Conservation (phyloP, 805 yeast genomes). For the Metschnikowia colocasiae region DNA sequence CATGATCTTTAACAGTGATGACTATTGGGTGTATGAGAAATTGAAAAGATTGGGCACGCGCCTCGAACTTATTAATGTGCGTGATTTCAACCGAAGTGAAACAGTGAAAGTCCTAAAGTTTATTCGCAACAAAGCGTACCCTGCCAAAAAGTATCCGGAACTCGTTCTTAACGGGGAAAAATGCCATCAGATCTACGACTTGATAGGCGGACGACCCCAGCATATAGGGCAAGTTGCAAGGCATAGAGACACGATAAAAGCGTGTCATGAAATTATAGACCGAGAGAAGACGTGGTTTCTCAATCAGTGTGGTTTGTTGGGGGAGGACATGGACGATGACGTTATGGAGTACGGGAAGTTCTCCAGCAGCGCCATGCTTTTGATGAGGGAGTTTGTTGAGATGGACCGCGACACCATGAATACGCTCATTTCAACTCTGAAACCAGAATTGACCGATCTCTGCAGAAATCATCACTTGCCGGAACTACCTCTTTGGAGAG, state of each 20-base stretch:
- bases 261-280: conserved; percentile 70
- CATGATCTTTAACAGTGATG: conserved; percentile 74
- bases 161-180: conserved; percentile 30
- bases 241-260: conserved; percentile 51
- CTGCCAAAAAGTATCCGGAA: conserved; percentile 31
- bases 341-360: conserved; percentile 83
- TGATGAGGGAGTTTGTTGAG: conserved; percentile 68
- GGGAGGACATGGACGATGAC: conserved; percentile 81
- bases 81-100: conserved; percentile 55
- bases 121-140: conserved; percentile 43
- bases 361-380: conserved; percentile 66
- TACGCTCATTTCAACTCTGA: conserved; percentile 19
- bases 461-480: conserved; percentile 55
- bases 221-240: conserved; percentile 69
- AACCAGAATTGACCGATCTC: conserved; percentile 14
- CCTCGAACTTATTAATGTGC: conserved; percentile 65
- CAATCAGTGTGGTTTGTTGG: conserved; percentile 76
- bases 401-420: conserved; percentile 47
- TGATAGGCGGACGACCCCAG: conserved; percentile 83
- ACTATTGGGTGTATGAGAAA: conserved; percentile 83
- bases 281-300: conserved; percentile 82
- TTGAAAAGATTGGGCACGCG: conserved; percentile 69
- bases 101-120: conserved; percentile 52
- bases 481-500: conserved; percentile 76
- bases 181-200: conserved; percentile 57